Evolutionary conservation across 2,329 filamentous ascomycete species (phyloP).

Genomic region (Ramularia endophylla): DNA sequence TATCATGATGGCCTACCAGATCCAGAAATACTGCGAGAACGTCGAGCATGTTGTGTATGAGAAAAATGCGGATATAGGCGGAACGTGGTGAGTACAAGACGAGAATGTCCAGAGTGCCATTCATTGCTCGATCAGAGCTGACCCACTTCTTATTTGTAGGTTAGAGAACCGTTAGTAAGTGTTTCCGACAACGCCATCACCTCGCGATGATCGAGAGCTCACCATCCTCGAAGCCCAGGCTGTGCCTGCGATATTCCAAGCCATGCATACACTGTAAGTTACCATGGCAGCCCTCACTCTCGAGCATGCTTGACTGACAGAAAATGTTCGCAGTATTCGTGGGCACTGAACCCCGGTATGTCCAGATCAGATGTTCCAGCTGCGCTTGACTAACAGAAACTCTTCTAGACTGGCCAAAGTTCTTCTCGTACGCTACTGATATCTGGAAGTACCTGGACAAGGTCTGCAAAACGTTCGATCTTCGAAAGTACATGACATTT

Average conservation of each 20-base stretch:
- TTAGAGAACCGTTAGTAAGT: slow-evolving; percentile 36
- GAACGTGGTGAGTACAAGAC: slow-evolving; percentile 29
- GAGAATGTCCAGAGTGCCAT: not conserved
- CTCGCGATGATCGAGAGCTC: slow-evolving; percentile 4
- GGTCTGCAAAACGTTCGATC: slow-evolving; percentile 44
- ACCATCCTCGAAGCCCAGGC: slow-evolving; percentile 13
- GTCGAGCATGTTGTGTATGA: slow-evolving; percentile 46
- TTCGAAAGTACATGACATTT: slow-evolving; percentile 50
- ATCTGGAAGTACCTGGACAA: slow-evolving; percentile 46
- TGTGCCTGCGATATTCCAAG: slow-evolving; percentile 43
- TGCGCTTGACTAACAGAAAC: too few species aligned
- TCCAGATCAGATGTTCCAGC: too few species aligned
- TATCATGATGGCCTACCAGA: slow-evolving; percentile 44
- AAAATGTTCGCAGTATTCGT: slow-evolving; percentile 4
- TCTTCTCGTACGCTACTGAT: slow-evolving; percentile 42
- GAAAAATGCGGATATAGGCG: slow-evolving; percentile 41
- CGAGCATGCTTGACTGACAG: too few species aligned
- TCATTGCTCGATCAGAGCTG: not conserved
- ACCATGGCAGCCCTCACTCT: not conserved
- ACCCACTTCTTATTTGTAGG: slow-evolving; percentile 40
- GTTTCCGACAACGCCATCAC: not conserved
- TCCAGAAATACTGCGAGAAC: slow-evolving; percentile 40
- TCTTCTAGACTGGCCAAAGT: slow-evolving; percentile 40
- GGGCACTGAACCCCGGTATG: slow-evolving; percentile 32
- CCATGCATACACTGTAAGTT: slow-evolving; percentile 18